Percentiles rank a stretch among this genome's conserved stretches.
These are phyloP conservation scores for Debaryomycetaceae sp. DNA, from an alignment of 1,139 yeast species.

Conservation along the genomic window DNA sequence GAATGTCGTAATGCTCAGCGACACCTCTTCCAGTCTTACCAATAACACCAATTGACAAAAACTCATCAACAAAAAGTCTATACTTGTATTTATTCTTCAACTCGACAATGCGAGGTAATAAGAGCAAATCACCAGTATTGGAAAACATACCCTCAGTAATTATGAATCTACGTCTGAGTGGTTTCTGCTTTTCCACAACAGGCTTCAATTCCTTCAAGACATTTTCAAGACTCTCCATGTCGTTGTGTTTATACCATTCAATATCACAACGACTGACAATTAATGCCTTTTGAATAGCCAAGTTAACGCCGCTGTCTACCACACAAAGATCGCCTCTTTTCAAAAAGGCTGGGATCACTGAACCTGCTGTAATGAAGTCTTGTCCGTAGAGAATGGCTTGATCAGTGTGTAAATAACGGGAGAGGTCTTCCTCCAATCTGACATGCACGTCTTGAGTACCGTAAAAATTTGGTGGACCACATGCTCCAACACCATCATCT, in stretches of 20 bases:
- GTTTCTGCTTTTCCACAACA: slow-evolving; percentile 62
- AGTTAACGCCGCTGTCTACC: slow-evolving; percentile 76
- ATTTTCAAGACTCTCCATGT: slow-evolving; percentile 74
- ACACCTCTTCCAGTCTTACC: slow-evolving; percentile 88
- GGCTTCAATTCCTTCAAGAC: slow-evolving; percentile 63
- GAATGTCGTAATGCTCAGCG: slow-evolving; percentile 64
- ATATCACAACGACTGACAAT: slow-evolving; percentile 83
- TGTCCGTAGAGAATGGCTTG: slow-evolving; percentile 87
- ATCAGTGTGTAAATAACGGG: slow-evolving; percentile 73
- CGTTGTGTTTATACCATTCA: slow-evolving; percentile 84
- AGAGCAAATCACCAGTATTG: slow-evolving; percentile 77
- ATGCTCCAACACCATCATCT: slow-evolving; percentile 91
- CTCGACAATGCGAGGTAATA: slow-evolving; percentile 65
- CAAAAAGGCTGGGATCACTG: slow-evolving; percentile 94
- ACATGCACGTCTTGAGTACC: slow-evolving; percentile 95
- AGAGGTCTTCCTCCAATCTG: slow-evolving; percentile 71
- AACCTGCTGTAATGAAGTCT: slow-evolving; percentile 85
- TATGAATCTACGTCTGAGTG: slow-evolving; percentile 82
- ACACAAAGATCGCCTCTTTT: slow-evolving; percentile 93
- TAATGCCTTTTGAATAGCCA: slow-evolving; percentile 85
- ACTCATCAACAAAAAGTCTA: slow-evolving; percentile 83
- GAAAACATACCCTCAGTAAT: slow-evolving; percentile 88
- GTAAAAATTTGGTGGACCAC: slow-evolving; percentile 97
- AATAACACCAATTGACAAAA: slow-evolving; percentile 79
- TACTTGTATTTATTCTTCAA: slow-evolving; percentile 80